A percentile compares a stretch with the other conserved stretches of the same genome.
Conservation (phyloP, 441 rosid genomes). For the Pelargonium fulgidum region DNA sequence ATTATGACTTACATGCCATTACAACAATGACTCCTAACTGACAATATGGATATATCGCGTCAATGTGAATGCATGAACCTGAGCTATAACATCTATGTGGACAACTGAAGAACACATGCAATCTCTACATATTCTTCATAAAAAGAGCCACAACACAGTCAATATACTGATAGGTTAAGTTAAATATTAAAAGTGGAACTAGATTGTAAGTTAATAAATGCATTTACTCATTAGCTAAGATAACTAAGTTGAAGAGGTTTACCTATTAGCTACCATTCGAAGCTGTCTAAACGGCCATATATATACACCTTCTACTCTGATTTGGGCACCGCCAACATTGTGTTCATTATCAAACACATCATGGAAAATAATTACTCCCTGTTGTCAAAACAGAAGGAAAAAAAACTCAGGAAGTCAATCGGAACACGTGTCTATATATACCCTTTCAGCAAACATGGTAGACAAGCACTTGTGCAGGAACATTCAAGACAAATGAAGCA, state of each 20-base stretch:
- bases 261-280: conserved; percentile 92
- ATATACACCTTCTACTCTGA: conserved; percentile 94
- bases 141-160: too few species aligned
- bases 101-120: too few species aligned
- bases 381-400: conserved; percentile 25
- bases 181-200: too few species aligned
- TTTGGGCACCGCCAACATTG: conserved; percentile 88
- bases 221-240: conserved; percentile 7
- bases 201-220: background rate
- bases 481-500: background rate
- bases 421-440: background rate
- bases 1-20: too few species aligned
- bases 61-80: too few species aligned
- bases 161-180: too few species aligned
- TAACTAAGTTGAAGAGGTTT: conserved; percentile 15
- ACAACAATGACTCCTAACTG: too few species aligned
- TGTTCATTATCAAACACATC: conserved; percentile 82
- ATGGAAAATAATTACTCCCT: conserved; percentile 95
- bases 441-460: background rate
- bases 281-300: conserved; percentile 99
- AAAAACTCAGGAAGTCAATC: background rate
- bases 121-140: too few species aligned
- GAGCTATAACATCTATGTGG: too few species aligned
- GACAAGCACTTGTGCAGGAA: background rate
- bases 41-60: too few species aligned